phyloP scores from a whole-genome alignment of 495 filamentous ascomycete genomes.

The Cryomyces minteri region DNA sequence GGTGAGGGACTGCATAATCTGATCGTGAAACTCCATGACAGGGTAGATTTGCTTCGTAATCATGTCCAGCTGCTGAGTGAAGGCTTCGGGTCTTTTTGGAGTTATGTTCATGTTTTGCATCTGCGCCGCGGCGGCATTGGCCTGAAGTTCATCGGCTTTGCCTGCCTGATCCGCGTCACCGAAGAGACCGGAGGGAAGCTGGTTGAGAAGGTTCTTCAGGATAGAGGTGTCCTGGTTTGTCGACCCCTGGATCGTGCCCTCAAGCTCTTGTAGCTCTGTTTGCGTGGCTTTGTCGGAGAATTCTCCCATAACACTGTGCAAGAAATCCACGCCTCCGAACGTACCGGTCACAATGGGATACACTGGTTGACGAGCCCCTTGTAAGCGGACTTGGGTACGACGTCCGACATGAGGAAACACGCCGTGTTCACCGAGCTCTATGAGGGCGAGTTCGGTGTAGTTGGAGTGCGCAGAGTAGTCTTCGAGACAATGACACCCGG shows the following conservation, averaged over 20 bases:
- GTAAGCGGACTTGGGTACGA: conserved; percentile 41
- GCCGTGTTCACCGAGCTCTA: conserved; percentile 60
- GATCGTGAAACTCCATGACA: conserved; percentile 73
- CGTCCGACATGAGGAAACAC: conserved; percentile 78
- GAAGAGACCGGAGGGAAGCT: conserved; percentile 60
- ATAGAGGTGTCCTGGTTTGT: conserved; percentile 36
- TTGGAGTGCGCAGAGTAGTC: conserved; percentile 88
- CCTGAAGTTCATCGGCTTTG: conserved; percentile 39
- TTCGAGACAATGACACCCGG: conserved; percentile 79
- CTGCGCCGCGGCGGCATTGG: conserved; percentile 33
- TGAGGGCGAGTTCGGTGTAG: conserved; percentile 68
- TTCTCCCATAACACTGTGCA: conserved; percentile 80
- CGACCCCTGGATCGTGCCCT: conserved; percentile 49
- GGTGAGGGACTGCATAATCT: conserved; percentile 60
- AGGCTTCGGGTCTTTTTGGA: conserved; percentile 59
- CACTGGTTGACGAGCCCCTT: conserved; percentile 41
- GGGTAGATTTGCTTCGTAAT: conserved; percentile 62
- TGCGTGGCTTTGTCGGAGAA: conserved; percentile 76
- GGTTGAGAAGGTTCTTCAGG: conserved; percentile 54
- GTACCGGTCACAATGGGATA: conserved; percentile 72
- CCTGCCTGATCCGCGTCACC: conserved; percentile 47
- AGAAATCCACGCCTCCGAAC: conserved; percentile 68
- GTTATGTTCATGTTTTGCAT: conserved; percentile 45
- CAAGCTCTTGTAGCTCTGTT: conserved; percentile 66
- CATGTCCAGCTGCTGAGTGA: conserved; percentile 44